Evolutionary conservation across 164 flowering plant genomes (phyloP).

Genomic region (Kalanchoe fedtschenkoi): DNA sequence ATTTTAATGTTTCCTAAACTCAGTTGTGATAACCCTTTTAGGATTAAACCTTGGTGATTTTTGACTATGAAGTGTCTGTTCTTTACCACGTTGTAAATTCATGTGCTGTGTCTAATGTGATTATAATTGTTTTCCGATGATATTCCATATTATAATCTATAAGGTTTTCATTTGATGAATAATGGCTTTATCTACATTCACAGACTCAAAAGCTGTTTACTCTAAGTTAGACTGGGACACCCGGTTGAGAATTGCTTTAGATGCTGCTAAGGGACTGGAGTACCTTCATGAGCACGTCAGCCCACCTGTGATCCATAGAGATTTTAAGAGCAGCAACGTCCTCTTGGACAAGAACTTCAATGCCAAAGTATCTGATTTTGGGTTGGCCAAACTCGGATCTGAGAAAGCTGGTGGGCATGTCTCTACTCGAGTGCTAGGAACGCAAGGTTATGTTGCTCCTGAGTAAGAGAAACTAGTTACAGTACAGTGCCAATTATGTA

Average conservation of each 20-base stretch:
- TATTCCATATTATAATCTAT: too few relatives aligned
- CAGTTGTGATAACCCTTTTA: too few relatives aligned
- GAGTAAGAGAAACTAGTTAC: conserved; percentile 46
- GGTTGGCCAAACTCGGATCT: conserved; percentile 90
- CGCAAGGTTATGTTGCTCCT: conserved; percentile 93
- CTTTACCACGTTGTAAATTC: too few relatives aligned
- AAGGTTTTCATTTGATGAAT: background rate
- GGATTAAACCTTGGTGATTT: too few relatives aligned
- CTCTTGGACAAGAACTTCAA: conserved; percentile 73
- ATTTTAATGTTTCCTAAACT: too few relatives aligned
- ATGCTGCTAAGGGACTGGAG: conserved; percentile 94
- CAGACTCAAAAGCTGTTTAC: conserved; percentile 38
- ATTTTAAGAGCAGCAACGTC: conserved; percentile 92
- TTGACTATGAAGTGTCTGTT: too few relatives aligned
- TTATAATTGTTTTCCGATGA: too few relatives aligned
- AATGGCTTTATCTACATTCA: conserved; percentile 5
- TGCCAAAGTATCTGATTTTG: conserved; percentile 97
- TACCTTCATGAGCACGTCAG: conserved; percentile 84
- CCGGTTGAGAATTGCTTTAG: conserved; percentile 76
- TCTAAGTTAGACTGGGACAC: conserved; percentile 80
- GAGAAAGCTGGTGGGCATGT: conserved; percentile 93
- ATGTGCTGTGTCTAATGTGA: too few relatives aligned
- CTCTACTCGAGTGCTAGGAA: conserved; percentile 91
- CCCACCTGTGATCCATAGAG: conserved; percentile 94
- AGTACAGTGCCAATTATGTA: background rate